These are phyloP conservation scores for Aspergillus pseudoterreus DNA, from an alignment of 2,329 filamentous ascomycete species.

Conservation along the genomic window DNA sequence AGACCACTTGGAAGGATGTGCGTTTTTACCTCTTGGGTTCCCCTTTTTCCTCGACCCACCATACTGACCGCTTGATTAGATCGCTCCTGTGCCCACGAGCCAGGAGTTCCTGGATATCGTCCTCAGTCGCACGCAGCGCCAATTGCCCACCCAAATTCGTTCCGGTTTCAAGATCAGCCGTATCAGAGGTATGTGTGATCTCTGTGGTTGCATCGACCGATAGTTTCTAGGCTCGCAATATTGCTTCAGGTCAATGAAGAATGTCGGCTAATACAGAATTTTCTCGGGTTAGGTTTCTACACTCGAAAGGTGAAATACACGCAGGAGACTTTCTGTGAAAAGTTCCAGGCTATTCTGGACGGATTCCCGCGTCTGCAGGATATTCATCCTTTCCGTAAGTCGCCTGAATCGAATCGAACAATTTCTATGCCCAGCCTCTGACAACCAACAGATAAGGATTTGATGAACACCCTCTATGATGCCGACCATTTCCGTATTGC, in stretches of 20 bases:
- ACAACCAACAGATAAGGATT: conserved; percentile 58
- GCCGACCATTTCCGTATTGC: conserved; percentile 97
- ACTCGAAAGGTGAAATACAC: conserved; percentile 98
- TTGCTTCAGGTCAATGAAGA: not conserved
- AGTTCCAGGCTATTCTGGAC: conserved; percentile 84
- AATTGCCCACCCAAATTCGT: conserved; percentile 91
- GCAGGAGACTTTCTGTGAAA: conserved; percentile 93
- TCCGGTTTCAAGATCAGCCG: conserved; percentile 93
- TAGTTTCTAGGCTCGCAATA: not conserved
- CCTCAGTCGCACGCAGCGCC: conserved; percentile 85
- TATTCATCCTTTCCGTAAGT: conserved; percentile 87
- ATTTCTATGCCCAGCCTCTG: conserved; percentile 17
- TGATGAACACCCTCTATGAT: conserved; percentile 98
- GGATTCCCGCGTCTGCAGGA: conserved; percentile 90
- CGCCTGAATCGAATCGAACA: conserved; percentile 1
- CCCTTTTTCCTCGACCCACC: not conserved
- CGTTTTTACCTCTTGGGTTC: conserved; percentile 13
- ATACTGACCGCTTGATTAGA: conserved; percentile 42
- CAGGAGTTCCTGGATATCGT: conserved; percentile 98
- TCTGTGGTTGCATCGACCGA: not conserved
- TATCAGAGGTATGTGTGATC: conserved; percentile 59
- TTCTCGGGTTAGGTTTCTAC: conserved; percentile 66
- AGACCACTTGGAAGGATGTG: conserved; percentile 59
- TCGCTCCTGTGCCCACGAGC: conserved; percentile 82
- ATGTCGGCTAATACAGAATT: conserved; percentile 25